Evolutionary conservation across 345 rosid species (phyloP), one percentile per base, ranked within the genome.

Genomic region (Rhodamnia rubescens): DNA sequence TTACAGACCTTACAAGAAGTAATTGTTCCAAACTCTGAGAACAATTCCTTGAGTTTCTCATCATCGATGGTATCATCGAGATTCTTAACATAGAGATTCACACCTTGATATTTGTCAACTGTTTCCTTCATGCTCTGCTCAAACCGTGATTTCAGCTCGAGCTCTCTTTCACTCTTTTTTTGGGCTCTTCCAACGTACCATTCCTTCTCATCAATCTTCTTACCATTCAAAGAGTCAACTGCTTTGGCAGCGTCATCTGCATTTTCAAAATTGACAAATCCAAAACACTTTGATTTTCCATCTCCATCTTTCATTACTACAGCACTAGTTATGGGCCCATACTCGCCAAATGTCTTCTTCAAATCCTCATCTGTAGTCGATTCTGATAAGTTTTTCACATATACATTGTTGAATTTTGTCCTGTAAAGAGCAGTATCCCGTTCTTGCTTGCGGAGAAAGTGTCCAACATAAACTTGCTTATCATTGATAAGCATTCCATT

Each of bases 111-210:
- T 88, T 95, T 96, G 51, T 97, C 99, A 5, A 92, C 95, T 50
- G 95, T 93, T 86, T 96, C 98, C 92, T 92, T 97, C 86, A 91
- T 88, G 83, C 88, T 92, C 89, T 96, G 99, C 92, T 97, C 98
- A 90, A 92, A 95, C 84, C 87, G 91, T 13, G 85, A 88, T 85
- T 92, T 97, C 82, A 95, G 87, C 85, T 95, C 98, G 1, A 56
- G 83, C 89, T 95, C 98, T 89, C 98, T 96, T 87, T 97, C 98
- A 20, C 91, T 92, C 86, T 95, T 96, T 87, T 95, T 96, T 87
- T 94, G 95, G 29, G 99, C 99, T 91, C 92, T 95, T 51, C 99
- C 99, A 82, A 95, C 99, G 90, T 90, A 97, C 98, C 95, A 95
- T 91, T 95, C 99, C 89, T 95, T 95, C 29, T 95, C 98, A 11